phyloP scores from a whole-genome alignment of 2,329 filamentous ascomycete genomes.

The Penicillium sumatraense region DNA sequence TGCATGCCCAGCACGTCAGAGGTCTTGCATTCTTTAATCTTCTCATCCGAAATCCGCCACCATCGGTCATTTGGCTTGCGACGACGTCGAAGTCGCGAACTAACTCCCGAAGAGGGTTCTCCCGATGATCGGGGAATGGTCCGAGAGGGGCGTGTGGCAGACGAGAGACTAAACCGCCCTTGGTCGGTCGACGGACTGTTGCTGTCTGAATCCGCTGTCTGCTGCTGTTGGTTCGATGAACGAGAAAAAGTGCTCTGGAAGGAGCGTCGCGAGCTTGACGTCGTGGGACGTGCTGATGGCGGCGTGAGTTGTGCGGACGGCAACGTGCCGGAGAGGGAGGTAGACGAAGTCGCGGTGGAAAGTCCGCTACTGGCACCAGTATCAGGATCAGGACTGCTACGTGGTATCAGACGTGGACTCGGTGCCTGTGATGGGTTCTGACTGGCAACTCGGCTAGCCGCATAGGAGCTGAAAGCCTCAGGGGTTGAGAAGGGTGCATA shows the following conservation, averaged over 20 bases:
- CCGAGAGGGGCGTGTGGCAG: slow-evolving; percentile 29
- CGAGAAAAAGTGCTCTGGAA: slow-evolving; percentile 37
- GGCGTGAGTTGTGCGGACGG: slow-evolving; percentile 24
- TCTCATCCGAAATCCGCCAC: slow-evolving; percentile 99
- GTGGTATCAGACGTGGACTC: slow-evolving; percentile 53
- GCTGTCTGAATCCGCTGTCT: slow-evolving; percentile 27
- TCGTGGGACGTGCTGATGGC: slow-evolving; percentile 30
- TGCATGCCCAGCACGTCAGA: slow-evolving; percentile 91
- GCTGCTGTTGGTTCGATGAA: slow-evolving; percentile 29
- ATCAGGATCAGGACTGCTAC: slow-evolving; percentile 36
- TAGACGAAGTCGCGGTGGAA: slow-evolving; percentile 39
- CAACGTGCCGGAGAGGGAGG: slow-evolving; percentile 38
- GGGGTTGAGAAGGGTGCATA: slow-evolving; percentile 81
- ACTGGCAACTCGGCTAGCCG: slow-evolving; percentile 64
- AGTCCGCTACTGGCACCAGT: slow-evolving; percentile 33
- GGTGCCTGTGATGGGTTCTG: slow-evolving; percentile 55
- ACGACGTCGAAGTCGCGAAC: slow-evolving; percentile 58
- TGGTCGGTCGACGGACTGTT: slow-evolving; percentile 32
- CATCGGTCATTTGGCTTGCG: slow-evolving; percentile 73
- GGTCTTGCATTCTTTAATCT: slow-evolving; percentile 92
- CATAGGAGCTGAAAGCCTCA: slow-evolving; percentile 75
- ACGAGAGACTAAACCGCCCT: slow-evolving; percentile 30
- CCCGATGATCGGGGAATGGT: slow-evolving; percentile 30
- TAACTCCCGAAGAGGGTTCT: slow-evolving; percentile 26
- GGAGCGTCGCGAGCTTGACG: slow-evolving; percentile 39